Evolutionary conservation across 2,329 filamentous ascomycete genomes (phyloP), one percentile per base, ranked within the genome.

Genomic region (Hypoxylon sp.): DNA sequence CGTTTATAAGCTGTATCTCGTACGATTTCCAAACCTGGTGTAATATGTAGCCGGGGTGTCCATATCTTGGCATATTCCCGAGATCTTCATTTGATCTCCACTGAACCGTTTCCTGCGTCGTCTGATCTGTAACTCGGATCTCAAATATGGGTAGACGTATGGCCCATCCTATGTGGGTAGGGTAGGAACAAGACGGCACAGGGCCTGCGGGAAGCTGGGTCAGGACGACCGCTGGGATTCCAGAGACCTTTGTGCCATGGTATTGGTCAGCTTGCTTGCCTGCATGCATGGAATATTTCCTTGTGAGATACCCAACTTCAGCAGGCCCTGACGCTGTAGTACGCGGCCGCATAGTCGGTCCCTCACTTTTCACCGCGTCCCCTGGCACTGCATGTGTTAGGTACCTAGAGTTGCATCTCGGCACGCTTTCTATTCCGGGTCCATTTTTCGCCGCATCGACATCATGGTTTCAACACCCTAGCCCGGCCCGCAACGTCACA

Each of bases 381-480:
- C 68, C 64, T 52, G 64, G 65, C 44, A 66, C 64, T 63, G 71
- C 71, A 73, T 40, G 63, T 26, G 65, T n/a, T n/a, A n/a, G n/a
- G n/a, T n/a, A n/a, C n/a, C n/a, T 62, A 69, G 71, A 67, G 68
- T 65, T 69, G 65, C 70, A 72, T 72, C 67, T 69, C 65, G 67
- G 67, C 65, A 73, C 71, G 71, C 70, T 46, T 65, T 51, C 65
- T 65, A 65, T 65, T 66, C 71, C 68, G 71, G 72, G 53, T 45
- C 67, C 53, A 54, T 65, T 68, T n/a, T 68, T 70, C 67, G 69
- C 67, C 65, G 70, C 65, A 72, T 70, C 61, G 46, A 69, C 59
- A 57, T 69, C 70, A 58, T 60, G n/a, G 71, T 71, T 74, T 74
- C 70, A n/a, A 73, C 38, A 71, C 70, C 72, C 72, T 51, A 56